These are phyloP conservation scores for Aspergillus sparsus DNA, from an alignment of 495 filamentous ascomycete species.

Conservation along the genomic window DNA sequence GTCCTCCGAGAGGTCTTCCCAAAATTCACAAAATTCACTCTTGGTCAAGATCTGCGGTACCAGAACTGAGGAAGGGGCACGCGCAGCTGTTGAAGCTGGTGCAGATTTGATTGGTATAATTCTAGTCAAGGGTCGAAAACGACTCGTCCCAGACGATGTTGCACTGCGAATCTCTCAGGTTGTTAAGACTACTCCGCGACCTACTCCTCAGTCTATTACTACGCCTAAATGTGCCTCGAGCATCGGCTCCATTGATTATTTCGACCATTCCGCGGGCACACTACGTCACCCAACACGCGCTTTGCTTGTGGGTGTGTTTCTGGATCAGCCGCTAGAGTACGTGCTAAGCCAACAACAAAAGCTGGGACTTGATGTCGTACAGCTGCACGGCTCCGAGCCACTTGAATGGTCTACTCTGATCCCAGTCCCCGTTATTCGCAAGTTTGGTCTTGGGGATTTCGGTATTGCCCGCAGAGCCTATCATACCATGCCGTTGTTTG, in stretches of 20 bases:
- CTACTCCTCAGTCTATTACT: conserved; percentile 41
- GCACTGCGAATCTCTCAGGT: conserved; percentile 78
- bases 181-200: conserved; percentile 62
- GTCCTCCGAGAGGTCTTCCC: conserved; percentile 29
- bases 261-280: conserved; percentile 56
- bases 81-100: conserved; percentile 78
- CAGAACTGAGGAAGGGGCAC: conserved; percentile 75
- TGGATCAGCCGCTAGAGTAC: conserved; percentile 81
- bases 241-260: conserved; percentile 57
- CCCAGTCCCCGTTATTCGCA: conserved; percentile 85
- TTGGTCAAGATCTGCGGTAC: conserved; percentile 98
- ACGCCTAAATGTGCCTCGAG: conserved; percentile 25
- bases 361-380: conserved; percentile 84
- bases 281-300: conserved; percentile 62
- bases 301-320: conserved; percentile 90
- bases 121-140: conserved; percentile 75
- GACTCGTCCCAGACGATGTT: conserved; percentile 72
- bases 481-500: conserved; percentile 79
- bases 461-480: conserved; percentile 75
- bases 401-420: conserved; percentile 86
- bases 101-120: conserved; percentile 95
- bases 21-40: conserved; percentile 35
- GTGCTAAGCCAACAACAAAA: conserved; percentile 72
- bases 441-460: conserved; percentile 70
- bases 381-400: conserved; percentile 89